Conservation (phyloP, 140 eudicot species). For the Stevia rebaudiana region DNA sequence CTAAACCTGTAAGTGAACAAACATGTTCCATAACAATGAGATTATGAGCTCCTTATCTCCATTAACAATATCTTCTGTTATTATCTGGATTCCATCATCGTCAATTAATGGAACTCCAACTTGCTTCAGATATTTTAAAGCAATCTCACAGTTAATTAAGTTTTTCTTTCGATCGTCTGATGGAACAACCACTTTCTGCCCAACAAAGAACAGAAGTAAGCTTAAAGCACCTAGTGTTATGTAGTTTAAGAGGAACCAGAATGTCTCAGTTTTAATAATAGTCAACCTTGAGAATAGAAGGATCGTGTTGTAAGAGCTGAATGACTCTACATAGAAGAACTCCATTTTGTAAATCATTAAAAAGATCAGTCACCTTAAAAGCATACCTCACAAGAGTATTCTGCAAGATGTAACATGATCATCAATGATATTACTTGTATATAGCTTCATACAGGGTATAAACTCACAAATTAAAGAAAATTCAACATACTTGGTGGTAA, state of each 20-base stretch:
- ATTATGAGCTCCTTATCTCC: slow-evolving; percentile 87
- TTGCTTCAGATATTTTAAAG: slow-evolving; percentile 53
- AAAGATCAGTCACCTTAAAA: slow-evolving; percentile 64
- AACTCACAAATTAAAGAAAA: neutral
- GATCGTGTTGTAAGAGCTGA: slow-evolving; percentile 68
- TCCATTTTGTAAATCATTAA: slow-evolving; percentile 85
- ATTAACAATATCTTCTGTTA: slow-evolving; percentile 64
- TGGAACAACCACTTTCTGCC: slow-evolving; percentile 78
- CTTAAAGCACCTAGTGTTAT: neutral
- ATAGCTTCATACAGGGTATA: slow-evolving; percentile 6
- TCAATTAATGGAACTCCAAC: slow-evolving; percentile 68
- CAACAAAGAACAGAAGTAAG: slow-evolving; percentile 9
- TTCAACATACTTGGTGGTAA: slow-evolving; percentile 60
- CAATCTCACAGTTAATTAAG: slow-evolving; percentile 59
- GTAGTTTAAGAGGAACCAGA: neutral
- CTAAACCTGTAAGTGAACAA: slow-evolving; percentile 80
- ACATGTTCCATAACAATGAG: slow-evolving; percentile 85
- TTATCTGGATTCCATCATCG: slow-evolving; percentile 65
- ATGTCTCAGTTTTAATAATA: neutral
- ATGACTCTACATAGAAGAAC: slow-evolving; percentile 80
- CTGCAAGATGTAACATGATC: slow-evolving; percentile 35
- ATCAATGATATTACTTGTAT: neutral
- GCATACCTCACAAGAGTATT: slow-evolving; percentile 63
- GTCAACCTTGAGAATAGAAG: slow-evolving; percentile 67
- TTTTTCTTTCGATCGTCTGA: slow-evolving; percentile 74